A percentile compares a stretch with the other conserved stretches of the same genome.
Evolutionary conservation across 106 monocot species (phyloP).

Genomic region (Platanthera guangdongensis): DNA sequence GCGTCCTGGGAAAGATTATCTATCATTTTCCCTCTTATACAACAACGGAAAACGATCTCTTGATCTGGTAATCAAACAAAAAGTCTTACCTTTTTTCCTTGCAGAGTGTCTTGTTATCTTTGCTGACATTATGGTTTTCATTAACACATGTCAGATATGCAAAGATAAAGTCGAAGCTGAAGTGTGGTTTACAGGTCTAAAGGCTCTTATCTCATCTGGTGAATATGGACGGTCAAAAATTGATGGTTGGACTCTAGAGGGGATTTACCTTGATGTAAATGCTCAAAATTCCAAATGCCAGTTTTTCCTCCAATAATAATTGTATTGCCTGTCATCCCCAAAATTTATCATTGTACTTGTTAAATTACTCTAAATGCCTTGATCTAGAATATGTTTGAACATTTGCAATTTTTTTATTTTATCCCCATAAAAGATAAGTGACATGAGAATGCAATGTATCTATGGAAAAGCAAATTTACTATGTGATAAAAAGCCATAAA

Average conservation of each 20-base stretch:
- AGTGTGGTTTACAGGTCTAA: constrained; percentile 70
- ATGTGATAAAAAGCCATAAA: no score
- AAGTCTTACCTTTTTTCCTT: constrained; percentile 1
- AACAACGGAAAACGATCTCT: constrained; percentile 67
- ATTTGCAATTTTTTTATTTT: background rate
- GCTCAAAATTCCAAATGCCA: background rate
- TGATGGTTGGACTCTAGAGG: constrained; percentile 60
- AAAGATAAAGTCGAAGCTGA: constrained; percentile 88
- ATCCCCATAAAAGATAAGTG: background rate
- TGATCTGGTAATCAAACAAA: constrained; percentile 60
- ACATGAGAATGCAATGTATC: background rate
- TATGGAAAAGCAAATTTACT: background rate
- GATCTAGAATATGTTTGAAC: background rate
- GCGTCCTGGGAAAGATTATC: constrained; percentile 63
- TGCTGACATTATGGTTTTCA: constrained; percentile 11
- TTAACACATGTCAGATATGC: constrained; percentile 53
- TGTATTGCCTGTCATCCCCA: background rate
- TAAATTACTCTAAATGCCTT: background rate
- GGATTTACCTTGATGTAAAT: constrained; percentile 47
- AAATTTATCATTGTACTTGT: background rate
- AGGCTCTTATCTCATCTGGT: constrained; percentile 51
- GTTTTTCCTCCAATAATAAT: background rate
- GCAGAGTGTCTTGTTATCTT: background rate
- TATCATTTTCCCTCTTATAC: constrained; percentile 83
- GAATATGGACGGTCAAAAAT: constrained; percentile 65